Percentiles rank a stretch among this genome's conserved stretches.
Conservation (phyloP, 371 early-diverging fungal genomes). For the Mucor saturninus region DNA sequence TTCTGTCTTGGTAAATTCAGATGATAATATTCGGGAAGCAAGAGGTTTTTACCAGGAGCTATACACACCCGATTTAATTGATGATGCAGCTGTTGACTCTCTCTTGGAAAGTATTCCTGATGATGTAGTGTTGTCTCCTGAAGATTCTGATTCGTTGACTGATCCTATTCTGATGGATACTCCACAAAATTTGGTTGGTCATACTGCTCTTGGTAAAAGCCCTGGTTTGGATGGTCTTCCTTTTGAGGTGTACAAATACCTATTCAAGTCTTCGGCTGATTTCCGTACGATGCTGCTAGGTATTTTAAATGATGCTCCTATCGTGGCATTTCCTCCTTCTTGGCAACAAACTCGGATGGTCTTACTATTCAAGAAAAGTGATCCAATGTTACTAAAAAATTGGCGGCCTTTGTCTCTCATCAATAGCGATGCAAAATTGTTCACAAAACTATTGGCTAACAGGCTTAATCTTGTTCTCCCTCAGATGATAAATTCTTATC, state of each 20-base stretch:
- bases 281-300: slow-evolving; percentile 6
- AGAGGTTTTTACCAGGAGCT: no score
- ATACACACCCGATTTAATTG: no score
- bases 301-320: slow-evolving; percentile 21
- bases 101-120: neutral
- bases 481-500: slow-evolving; percentile 13
- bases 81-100: neutral
- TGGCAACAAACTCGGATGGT: slow-evolving; percentile 35
- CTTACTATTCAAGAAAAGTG: slow-evolving; percentile 40
- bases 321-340: slow-evolving; percentile 3
- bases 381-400: slow-evolving; percentile 22
- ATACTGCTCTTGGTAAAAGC: slow-evolving; percentile 19
- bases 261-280: neutral
- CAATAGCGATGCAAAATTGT: slow-evolving; percentile 33
- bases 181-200: neutral
- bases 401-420: slow-evolving; percentile 36
- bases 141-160: neutral
- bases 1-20: no score
- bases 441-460: slow-evolving; percentile 26
- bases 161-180: neutral
- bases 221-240: slow-evolving; percentile 40
- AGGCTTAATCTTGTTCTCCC: slow-evolving; percentile 13
- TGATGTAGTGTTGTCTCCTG: neutral
- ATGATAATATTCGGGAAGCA: no score
- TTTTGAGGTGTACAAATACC: slow-evolving; percentile 27